phyloP scores from a whole-genome alignment of 1,284 basidiomycete species.

The Agroathelia rolfsii region DNA sequence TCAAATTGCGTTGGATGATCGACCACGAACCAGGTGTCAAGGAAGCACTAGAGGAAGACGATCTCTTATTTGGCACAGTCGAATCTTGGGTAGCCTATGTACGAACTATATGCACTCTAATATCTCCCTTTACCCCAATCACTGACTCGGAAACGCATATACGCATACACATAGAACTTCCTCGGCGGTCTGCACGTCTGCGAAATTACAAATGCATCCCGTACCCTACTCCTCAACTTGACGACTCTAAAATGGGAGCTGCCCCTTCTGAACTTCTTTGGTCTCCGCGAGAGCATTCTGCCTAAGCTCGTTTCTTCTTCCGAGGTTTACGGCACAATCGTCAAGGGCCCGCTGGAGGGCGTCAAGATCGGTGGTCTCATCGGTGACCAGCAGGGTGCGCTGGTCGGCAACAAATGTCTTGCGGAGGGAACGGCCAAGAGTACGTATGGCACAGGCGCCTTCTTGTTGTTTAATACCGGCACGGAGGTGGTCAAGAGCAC shows the following conservation, averaged over 20 bases:
- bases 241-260: conserved; percentile 78
- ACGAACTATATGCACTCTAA: conserved; percentile 21
- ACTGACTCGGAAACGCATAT: conserved; percentile 8
- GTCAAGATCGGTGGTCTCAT: conserved; percentile 86
- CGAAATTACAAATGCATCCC: conserved; percentile 95
- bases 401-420: conserved; percentile 94
- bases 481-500: conserved; percentile 75
- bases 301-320: conserved; percentile 88
- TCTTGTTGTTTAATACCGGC: conserved; percentile 92
- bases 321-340: conserved; percentile 81
- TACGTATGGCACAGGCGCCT: conserved; percentile 94
- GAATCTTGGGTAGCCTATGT: conserved; percentile 96
- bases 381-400: conserved; percentile 94
- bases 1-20: conserved; percentile 96
- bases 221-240: conserved; percentile 88
- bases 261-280: conserved; percentile 83
- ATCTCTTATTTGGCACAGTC: conserved; percentile 88
- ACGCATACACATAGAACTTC: conserved; percentile 50
- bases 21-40: conserved; percentile 78
- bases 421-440: conserved; percentile 83
- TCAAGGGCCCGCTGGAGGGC: conserved; percentile 61
- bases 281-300: conserved; percentile 66
- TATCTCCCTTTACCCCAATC: conserved; percentile 5
- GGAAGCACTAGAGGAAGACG: conserved; percentile 74
- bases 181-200: conserved; percentile 87